A percentile compares a stretch with the other conserved stretches of the same genome.
These are phyloP conservation scores for Pseudohalonectria lignicola DNA, from an alignment of 2,329 filamentous ascomycete species.

Conservation along the genomic window DNA sequence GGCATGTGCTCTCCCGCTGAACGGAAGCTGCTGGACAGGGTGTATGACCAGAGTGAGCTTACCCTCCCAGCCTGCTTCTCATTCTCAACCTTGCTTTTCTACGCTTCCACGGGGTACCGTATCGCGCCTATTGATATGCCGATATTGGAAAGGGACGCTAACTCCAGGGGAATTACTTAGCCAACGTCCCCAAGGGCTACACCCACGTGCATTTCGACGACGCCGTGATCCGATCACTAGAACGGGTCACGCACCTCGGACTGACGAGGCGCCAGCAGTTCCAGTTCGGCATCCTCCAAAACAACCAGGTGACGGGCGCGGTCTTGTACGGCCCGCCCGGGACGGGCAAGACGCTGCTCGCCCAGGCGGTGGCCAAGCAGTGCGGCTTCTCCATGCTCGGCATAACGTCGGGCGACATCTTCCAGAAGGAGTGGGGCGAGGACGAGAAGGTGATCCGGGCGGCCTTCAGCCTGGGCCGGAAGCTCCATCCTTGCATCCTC, in stretches of 20 bases:
- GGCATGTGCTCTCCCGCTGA: too few relatives aligned
- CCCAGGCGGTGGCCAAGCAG: constrained; percentile 11
- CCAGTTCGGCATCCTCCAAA: constrained; percentile 9
- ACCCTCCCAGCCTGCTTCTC: too few relatives aligned
- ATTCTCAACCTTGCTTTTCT: too few relatives aligned
- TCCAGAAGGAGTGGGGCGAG: constrained; percentile 10
- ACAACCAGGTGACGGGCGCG: constrained; percentile 9
- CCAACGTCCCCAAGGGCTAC: background rate
- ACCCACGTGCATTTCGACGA: constrained; percentile 1
- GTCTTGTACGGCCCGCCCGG: constrained; percentile 18
- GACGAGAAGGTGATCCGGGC: constrained; percentile 16
- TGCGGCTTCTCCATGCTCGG: constrained; percentile 11
- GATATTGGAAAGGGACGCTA: too few relatives aligned
- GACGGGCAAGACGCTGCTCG: constrained; percentile 17
- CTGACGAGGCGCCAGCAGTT: constrained; percentile 5
- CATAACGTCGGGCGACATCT: constrained; percentile 8
- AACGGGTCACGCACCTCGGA: constrained; percentile 1
- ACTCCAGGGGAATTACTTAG: too few relatives aligned
- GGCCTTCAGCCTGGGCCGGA: constrained; percentile 13
- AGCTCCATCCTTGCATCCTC: constrained; percentile 15
- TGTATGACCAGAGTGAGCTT: too few relatives aligned
- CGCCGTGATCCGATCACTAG: background rate
- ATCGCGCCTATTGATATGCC: too few relatives aligned
- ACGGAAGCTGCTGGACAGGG: too few relatives aligned
- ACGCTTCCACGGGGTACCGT: too few relatives aligned